A percentile compares a stretch with the other conserved stretches of the same genome.
These are phyloP conservation scores for Coelastrella sp. DNA, from an alignment of 139 green algal genomes.

Conservation along the genomic window DNA sequence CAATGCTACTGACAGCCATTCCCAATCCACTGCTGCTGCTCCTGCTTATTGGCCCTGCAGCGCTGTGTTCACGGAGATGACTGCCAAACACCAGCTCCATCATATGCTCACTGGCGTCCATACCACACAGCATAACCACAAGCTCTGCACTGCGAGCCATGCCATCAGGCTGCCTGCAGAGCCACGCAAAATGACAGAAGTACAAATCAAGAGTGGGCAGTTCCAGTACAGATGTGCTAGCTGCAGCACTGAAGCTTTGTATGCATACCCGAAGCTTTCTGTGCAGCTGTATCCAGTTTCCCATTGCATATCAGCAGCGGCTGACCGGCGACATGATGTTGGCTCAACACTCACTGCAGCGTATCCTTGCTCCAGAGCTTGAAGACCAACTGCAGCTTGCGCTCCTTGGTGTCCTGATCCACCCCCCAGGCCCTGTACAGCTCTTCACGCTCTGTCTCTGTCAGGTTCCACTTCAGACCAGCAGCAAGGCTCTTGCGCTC, in stretches of 20 bases:
- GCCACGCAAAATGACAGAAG: background rate
- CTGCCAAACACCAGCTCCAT: constrained; percentile 69
- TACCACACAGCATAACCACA: constrained; percentile 58
- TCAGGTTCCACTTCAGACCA: constrained; percentile 63
- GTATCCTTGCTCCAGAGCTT: constrained; percentile 54
- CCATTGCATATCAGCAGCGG: too few relatives aligned
- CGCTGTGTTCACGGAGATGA: constrained; percentile 30
- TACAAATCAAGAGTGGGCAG: background rate
- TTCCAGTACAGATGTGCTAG: background rate
- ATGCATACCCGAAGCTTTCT: background rate
- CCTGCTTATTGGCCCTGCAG: background rate
- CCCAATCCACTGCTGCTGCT: constrained; percentile 19
- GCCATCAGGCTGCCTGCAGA: constrained; percentile 45
- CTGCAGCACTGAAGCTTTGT: background rate
- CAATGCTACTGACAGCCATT: constrained; percentile 41
- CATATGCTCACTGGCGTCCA: constrained; percentile 56
- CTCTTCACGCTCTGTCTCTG: constrained; percentile 55
- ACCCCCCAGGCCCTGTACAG: constrained; percentile 65
- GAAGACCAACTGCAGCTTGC: constrained; percentile 71
- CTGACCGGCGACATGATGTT: too few relatives aligned
- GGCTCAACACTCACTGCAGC: constrained; percentile 20
- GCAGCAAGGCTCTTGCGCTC: constrained; percentile 69
- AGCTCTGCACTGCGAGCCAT: constrained; percentile 54
- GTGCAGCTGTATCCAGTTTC: background rate
- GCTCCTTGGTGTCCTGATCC: constrained; percentile 59